phyloP scores from a whole-genome alignment of 106 monocot genomes.

The Allium sativum region DNA sequence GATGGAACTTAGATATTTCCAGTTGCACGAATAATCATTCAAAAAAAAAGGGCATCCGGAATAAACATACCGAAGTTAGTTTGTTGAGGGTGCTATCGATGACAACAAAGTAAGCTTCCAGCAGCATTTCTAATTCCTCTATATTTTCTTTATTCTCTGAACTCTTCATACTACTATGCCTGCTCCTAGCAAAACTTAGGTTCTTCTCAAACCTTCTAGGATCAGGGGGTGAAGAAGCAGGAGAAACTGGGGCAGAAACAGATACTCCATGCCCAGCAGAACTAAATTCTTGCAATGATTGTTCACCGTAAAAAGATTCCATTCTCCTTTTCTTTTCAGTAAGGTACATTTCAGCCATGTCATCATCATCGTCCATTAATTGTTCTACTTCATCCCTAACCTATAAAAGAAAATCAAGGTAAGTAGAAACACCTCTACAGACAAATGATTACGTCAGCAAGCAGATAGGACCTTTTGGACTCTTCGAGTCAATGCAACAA shows the following conservation, averaged over 20 bases:
- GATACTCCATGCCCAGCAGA: constrained; percentile 26
- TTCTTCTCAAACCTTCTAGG: constrained; percentile 39
- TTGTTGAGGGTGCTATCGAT: constrained; percentile 64
- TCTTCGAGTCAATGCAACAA: constrained; percentile 76
- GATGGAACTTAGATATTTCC: not conserved
- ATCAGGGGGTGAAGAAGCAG: constrained; percentile 50
- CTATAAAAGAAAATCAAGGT: constrained; percentile 19
- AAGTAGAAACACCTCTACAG: not conserved
- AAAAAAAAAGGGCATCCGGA: not conserved
- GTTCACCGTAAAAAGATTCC: constrained; percentile 49
- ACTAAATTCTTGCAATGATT: constrained; percentile 23
- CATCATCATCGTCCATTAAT: constrained; percentile 74
- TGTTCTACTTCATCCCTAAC: constrained; percentile 76
- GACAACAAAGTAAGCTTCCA: constrained; percentile 72
- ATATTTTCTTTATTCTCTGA: constrained; percentile 33
- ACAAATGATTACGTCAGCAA: not conserved
- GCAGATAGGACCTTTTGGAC: constrained; percentile 64
- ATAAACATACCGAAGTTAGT: constrained; percentile 42
- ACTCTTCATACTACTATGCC: constrained; percentile 45
- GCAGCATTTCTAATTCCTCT: constrained; percentile 64
- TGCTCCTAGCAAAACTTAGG: constrained; percentile 39
- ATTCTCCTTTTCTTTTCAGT: constrained; percentile 51
- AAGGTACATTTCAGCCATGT: constrained; percentile 81
- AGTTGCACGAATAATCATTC: not conserved
- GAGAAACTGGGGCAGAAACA: constrained; percentile 58